Evolutionary conservation across 106 monocot species (phyloP).

Genomic region (Ottelia alismoides): DNA sequence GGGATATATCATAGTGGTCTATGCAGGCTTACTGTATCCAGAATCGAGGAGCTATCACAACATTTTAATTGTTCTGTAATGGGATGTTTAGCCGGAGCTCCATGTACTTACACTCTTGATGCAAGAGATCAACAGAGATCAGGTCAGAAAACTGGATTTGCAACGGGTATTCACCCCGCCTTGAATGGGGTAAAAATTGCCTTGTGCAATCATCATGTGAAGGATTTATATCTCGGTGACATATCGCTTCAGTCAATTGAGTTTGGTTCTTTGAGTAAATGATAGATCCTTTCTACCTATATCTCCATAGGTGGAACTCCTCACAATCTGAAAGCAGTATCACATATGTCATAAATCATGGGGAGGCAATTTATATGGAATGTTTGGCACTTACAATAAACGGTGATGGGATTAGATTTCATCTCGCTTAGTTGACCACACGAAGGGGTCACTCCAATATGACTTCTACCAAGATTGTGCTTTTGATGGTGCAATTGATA

Average conservation of each 20-base stretch:
- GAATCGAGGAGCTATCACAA: slow-evolving; percentile 31
- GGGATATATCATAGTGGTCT: slow-evolving; percentile 56
- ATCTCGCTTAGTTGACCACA: too few species aligned
- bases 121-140: slow-evolving; percentile 60
- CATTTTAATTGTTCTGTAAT: slow-evolving; percentile 48
- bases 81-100: slow-evolving; percentile 44
- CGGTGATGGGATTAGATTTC: too few species aligned
- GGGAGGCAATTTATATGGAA: too few species aligned
- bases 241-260: slow-evolving; percentile 73
- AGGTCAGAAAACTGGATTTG: slow-evolving; percentile 80
- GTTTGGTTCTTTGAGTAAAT: slow-evolving; percentile 64
- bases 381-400: too few species aligned
- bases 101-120: slow-evolving; percentile 50
- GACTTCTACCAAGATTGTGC: too few species aligned
- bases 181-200: slow-evolving; percentile 57
- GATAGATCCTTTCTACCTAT: too few species aligned
- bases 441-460: too few species aligned
- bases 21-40: slow-evolving; percentile 47
- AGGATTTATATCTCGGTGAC: slow-evolving; percentile 70
- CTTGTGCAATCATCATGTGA: slow-evolving; percentile 61
- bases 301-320: too few species aligned
- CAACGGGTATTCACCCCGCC: slow-evolving; percentile 39
- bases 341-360: too few species aligned
- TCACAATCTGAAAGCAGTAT: too few species aligned
- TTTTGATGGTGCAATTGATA: too few species aligned